phyloP scores from a whole-genome alignment of 306 rosid species.

The Neltuma alba region DNA sequence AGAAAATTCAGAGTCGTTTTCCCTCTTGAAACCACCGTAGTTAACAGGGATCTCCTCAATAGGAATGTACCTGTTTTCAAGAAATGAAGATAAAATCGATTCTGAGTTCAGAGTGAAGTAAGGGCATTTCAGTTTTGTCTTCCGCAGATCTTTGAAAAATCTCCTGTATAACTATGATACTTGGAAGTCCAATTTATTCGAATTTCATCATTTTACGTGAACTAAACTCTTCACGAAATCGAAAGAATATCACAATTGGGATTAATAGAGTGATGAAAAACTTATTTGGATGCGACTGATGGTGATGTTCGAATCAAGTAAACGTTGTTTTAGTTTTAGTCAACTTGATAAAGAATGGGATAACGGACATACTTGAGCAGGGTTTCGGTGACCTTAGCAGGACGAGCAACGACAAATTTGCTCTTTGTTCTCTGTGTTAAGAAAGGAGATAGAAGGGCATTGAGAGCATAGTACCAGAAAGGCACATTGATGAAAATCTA shows the following conservation, averaged over 20 bases:
- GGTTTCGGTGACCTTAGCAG: constrained; percentile 52
- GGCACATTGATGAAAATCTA: constrained; percentile 66
- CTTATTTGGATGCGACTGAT: background rate
- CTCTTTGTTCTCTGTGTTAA: constrained; percentile 61
- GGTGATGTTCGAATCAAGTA: background rate
- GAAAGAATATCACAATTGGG: background rate
- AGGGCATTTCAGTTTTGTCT: background rate
- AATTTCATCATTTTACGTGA: background rate
- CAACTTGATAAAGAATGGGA: background rate
- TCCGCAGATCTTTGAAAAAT: background rate
- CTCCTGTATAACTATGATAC: background rate
- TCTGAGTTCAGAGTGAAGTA: background rate
- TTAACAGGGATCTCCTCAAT: constrained; percentile 52
- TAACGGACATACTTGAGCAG: constrained; percentile 44
- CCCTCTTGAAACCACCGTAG: constrained; percentile 58
- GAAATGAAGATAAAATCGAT: background rate
- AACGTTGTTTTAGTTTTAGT: background rate
- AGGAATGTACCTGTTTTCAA: constrained; percentile 50
- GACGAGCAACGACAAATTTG: constrained; percentile 59
- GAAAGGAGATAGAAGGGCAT: constrained; percentile 55
- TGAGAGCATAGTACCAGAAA: constrained; percentile 61
- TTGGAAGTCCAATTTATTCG: background rate
- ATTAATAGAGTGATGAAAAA: background rate
- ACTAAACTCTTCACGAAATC: background rate
- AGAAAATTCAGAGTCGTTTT: constrained; percentile 48